Percentiles rank a stretch among this genome's conserved stretches.
These are phyloP conservation scores for Incumbomyces delicatus DNA, from an alignment of 2,329 filamentous ascomycete species.

Conservation along the genomic window DNA sequence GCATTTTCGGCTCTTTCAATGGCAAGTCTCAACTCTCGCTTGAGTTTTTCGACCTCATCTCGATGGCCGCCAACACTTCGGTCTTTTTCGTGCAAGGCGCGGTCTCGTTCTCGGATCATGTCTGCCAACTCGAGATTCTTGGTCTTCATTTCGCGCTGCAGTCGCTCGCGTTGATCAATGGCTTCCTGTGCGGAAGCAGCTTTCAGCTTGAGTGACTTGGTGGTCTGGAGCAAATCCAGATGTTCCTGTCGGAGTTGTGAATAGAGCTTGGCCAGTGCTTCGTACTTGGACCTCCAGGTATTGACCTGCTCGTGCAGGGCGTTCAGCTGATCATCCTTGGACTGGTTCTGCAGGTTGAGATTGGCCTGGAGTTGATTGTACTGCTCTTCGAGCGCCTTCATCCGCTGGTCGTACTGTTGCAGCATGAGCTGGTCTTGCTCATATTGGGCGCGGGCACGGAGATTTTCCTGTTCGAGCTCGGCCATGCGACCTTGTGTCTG, in stretches of 20 bases:
- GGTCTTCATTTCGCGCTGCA: conserved; percentile 95
- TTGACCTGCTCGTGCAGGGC: conserved; percentile 94
- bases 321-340: conserved; percentile 88
- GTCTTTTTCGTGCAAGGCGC: conserved; percentile 88
- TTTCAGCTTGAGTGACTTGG: conserved; percentile 92
- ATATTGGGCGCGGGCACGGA: conserved; percentile 89
- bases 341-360: conserved; percentile 72
- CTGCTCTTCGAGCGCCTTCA: conserved; percentile 86
- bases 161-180: conserved; percentile 85
- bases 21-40: conserved; percentile 85
- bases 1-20: conserved; percentile 84
- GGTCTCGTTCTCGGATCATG: conserved; percentile 94
- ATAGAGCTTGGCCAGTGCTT: conserved; percentile 91
- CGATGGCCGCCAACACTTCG: conserved; percentile 74
- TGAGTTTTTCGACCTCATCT: conserved; percentile 89
- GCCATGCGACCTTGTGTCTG: conserved; percentile 94
- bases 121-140: conserved; percentile 98
- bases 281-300: conserved; percentile 95
- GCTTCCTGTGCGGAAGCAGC: conserved; percentile 94
- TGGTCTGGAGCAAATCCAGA: conserved; percentile 87
- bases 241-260: conserved; percentile 93
- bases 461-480: conserved; percentile 87
- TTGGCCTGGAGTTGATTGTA: conserved; percentile 72
- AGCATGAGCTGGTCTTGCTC: conserved; percentile 96
- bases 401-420: conserved; percentile 88